Conservation (phyloP, 495 filamentous ascomycete genomes). For the Bryoglossum gracile region DNA sequence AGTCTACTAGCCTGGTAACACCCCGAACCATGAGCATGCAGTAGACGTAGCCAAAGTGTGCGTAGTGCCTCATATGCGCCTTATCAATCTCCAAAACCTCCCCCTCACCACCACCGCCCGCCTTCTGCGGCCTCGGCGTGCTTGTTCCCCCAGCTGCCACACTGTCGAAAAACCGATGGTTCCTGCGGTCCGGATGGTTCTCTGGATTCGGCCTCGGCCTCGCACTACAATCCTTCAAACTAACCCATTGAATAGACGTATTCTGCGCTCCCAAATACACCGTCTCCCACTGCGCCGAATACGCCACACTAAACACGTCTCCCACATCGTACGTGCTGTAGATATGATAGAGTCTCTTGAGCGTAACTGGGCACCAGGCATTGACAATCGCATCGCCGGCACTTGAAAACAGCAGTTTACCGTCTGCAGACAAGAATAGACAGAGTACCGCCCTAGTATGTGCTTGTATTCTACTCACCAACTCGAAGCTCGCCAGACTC, state of each 20-base stretch:
- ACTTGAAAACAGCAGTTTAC: constrained; percentile 77
- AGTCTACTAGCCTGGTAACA: constrained; percentile 48
- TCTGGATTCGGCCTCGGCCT: constrained; percentile 53
- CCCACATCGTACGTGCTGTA: constrained; percentile 93
- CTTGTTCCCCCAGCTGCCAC: constrained; percentile 66
- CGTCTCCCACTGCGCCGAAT: constrained; percentile 68
- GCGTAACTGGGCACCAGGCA: constrained; percentile 48
- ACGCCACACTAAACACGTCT: constrained; percentile 88
- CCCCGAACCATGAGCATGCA: constrained; percentile 80
- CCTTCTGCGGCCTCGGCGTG: constrained; percentile 50
- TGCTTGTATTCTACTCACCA: constrained; percentile 65
- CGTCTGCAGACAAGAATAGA: constrained; percentile 69
- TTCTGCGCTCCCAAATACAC: constrained; percentile 93
- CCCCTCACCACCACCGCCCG: constrained; percentile 43
- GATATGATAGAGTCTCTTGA: constrained; percentile 67
- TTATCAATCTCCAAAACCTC: constrained; percentile 75
- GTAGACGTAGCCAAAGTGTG: constrained; percentile 92
- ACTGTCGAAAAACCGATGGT: constrained; percentile 93
- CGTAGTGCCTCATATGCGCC: constrained; percentile 75
- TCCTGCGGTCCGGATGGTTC: constrained; percentile 70
- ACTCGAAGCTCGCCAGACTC: constrained; percentile 80
- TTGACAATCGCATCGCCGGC: constrained; percentile 92
- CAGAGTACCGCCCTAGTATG: constrained; percentile 87
- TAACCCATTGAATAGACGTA: constrained; percentile 73
- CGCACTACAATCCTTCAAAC: constrained; percentile 38